phyloP scores from a whole-genome alignment of 768 basidiomycete genomes.

The Rhodotorula taiwanensis region DNA sequence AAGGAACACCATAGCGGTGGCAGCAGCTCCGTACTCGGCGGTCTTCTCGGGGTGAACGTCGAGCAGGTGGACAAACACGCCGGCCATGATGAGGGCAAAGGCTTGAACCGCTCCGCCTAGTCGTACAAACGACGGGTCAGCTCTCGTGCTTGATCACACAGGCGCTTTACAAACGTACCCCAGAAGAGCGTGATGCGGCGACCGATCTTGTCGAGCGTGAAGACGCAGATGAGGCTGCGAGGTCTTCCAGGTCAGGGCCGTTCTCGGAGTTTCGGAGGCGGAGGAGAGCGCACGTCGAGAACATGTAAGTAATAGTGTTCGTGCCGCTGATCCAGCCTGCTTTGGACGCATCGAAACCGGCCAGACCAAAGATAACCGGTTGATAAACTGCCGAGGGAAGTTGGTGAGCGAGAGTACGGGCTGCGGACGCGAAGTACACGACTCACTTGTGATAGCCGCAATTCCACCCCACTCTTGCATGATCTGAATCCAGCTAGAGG shows the following conservation, averaged over 20 bases:
- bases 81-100: conserved; percentile 8
- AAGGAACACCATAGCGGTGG: conserved; percentile 7
- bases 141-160: too few relatives aligned
- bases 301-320: conserved; percentile 6
- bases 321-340: neutral
- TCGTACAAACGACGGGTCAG: neutral
- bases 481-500: conserved; percentile 9
- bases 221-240: conserved; percentile 8
- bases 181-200: conserved; percentile 6
- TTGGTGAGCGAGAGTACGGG: neutral
- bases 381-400: neutral
- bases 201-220: conserved; percentile 9
- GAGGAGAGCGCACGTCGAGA: conserved; percentile 1
- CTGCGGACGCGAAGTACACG: neutral
- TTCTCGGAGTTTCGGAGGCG: neutral
- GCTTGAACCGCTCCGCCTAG: conserved; percentile 2
- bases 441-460: conserved; percentile 9
- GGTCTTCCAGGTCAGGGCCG: too few relatives aligned
- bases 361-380: neutral
- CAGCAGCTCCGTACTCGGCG: neutral
- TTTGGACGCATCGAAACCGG: neutral
- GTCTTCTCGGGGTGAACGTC: conserved; percentile 4
- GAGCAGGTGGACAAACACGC: conserved; percentile 4
- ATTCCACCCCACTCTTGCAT: conserved; percentile 9
- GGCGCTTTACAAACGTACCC: neutral